These are phyloP conservation scores for Agmasoma carcini DNA, from an alignment of 371 early-diverging fungal genomes.

Conservation along the genomic window DNA sequence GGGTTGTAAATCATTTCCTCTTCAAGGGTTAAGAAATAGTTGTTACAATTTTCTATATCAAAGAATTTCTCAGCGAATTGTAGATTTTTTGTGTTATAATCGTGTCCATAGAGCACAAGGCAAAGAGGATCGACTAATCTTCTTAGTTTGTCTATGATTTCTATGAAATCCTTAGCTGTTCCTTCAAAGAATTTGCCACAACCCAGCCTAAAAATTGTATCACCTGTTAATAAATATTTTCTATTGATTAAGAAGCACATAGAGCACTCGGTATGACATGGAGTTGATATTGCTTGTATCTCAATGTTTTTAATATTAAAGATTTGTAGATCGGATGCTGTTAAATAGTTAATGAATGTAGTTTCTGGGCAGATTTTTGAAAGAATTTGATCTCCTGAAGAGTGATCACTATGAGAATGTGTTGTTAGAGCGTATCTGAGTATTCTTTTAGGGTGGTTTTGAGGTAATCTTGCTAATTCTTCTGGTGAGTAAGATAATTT, in stretches of 20 bases:
- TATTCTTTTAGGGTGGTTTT: constrained; percentile 2
- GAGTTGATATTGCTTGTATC: constrained; percentile 38
- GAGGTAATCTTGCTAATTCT: constrained; percentile 7
- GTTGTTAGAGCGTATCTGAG: constrained; percentile 45
- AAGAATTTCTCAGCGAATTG: constrained; percentile 21
- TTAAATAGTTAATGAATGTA: constrained; percentile 2
- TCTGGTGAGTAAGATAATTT: constrained; percentile 15
- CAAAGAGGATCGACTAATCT: constrained; percentile 11
- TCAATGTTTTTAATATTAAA: constrained; percentile 5
- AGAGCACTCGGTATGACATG: constrained; percentile 51
- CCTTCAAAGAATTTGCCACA: constrained; percentile 53
- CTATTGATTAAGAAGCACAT: constrained; percentile 31
- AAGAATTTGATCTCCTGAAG: constrained; percentile 35
- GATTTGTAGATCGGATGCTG: constrained; percentile 6
- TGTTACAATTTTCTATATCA: background rate
- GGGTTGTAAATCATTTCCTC: background rate
- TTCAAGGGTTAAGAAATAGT: background rate
- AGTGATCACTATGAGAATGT: constrained; percentile 51
- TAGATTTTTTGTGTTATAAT: constrained; percentile 44
- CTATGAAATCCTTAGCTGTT: constrained; percentile 39
- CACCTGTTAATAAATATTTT: constrained; percentile 44
- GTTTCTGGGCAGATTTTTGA: constrained; percentile 22
- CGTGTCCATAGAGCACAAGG: constrained; percentile 51
- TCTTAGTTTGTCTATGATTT: constrained; percentile 23
- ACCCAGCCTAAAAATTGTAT: constrained; percentile 52